These are phyloP conservation scores for Diplotaxis tenuifolia DNA, from an alignment of 345 rosid species.

Conservation along the genomic window DNA sequence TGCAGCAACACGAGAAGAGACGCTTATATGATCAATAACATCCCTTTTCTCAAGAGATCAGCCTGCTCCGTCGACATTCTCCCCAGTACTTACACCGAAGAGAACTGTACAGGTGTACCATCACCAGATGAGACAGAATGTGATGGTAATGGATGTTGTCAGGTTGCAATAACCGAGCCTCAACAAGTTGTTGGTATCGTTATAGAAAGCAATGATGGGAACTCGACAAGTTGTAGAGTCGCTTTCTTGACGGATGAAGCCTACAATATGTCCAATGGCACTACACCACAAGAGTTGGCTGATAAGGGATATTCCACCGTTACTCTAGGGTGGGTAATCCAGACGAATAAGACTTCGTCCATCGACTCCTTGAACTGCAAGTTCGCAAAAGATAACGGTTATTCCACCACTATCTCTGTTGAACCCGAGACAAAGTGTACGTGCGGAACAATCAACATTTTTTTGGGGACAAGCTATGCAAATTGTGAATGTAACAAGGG, in stretches of 20 bases:
- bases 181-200: slow-evolving; percentile 4
- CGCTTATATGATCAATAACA: not conserved
- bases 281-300: not conserved
- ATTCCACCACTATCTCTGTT: not conserved
- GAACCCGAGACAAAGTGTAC: too few relatives aligned
- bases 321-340: slow-evolving; percentile 37
- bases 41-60: not conserved
- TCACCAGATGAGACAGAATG: slow-evolving; percentile 4
- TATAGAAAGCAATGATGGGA: not conserved
- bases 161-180: not conserved
- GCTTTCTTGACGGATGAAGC: slow-evolving; percentile 17
- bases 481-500: too few relatives aligned
- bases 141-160: slow-evolving; percentile 47
- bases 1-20: slow-evolving; percentile 15
- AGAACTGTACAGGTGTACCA: not conserved
- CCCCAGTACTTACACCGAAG: not conserved
- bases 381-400: not conserved
- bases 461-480: too few relatives aligned
- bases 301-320: not conserved
- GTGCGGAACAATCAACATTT: too few relatives aligned
- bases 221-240: slow-evolving; percentile 10
- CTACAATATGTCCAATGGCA: not conserved
- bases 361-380: slow-evolving; percentile 1
- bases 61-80: not conserved
- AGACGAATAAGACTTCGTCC: not conserved